Percentiles rank a stretch among this genome's conserved stretches.
Evolutionary conservation across 2,329 filamentous ascomycete genomes (phyloP).

Genomic region (Ophiostoma angusticollis): DNA sequence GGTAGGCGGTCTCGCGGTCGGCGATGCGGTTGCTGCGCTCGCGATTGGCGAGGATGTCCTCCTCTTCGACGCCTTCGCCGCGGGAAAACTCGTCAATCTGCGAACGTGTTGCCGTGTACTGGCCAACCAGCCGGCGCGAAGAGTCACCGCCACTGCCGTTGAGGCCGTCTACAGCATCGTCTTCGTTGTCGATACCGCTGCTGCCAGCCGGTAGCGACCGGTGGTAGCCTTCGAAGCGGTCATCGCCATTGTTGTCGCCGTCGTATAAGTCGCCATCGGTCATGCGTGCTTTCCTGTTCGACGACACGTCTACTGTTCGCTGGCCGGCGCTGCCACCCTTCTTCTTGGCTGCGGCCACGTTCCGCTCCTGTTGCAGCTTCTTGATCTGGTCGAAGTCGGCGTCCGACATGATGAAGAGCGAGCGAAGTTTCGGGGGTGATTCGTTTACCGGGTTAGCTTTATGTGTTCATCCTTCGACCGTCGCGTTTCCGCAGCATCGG

Average conservation of each 20-base stretch:
- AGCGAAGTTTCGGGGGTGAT: neutral
- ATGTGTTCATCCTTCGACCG: constrained; percentile 8
- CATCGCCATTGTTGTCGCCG: constrained; percentile 62
- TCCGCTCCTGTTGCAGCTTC: constrained; percentile 85
- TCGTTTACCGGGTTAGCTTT: neutral
- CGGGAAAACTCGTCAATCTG: constrained; percentile 91
- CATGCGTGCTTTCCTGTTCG: constrained; percentile 86
- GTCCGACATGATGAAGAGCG: constrained; percentile 45
- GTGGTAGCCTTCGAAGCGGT: constrained; percentile 84
- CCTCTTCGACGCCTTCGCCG: constrained; percentile 77
- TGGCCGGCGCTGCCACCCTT: constrained; percentile 71
- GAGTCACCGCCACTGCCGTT: constrained; percentile 36
- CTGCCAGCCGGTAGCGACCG: constrained; percentile 67
- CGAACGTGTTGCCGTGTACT: constrained; percentile 85
- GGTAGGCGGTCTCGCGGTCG: constrained; percentile 93
- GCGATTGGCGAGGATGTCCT: constrained; percentile 71
- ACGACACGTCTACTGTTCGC: constrained; percentile 65
- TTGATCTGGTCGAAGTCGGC: constrained; percentile 80
- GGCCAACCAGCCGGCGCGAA: constrained; percentile 71
- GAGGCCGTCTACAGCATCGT: constrained; percentile 59
- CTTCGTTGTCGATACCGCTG: constrained; percentile 55
- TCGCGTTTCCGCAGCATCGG: constrained; percentile 7
- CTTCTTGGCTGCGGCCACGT: constrained; percentile 63
- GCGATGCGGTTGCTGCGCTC: constrained; percentile 86
- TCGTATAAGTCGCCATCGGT: constrained; percentile 80